These are phyloP conservation scores for Lipomyces yamanashiensis DNA, from an alignment of 805 yeast genomes.

Conservation along the genomic window DNA sequence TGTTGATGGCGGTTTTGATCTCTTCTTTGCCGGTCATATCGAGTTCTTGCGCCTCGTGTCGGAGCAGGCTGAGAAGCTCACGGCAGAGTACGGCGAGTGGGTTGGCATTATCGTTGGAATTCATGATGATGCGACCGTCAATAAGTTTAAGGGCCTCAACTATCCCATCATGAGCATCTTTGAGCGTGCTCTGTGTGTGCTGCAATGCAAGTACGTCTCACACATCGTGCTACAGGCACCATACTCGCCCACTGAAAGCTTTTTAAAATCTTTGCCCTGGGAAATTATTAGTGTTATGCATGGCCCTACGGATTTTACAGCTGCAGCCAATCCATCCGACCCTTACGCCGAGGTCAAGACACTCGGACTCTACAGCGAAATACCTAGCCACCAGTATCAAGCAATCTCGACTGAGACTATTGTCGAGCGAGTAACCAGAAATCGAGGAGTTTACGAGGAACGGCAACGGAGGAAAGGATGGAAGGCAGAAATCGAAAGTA, in stretches of 20 bases:
- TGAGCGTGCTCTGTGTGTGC: constrained; percentile 83
- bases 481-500: constrained; percentile 61
- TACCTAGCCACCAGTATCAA: constrained; percentile 62
- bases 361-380: constrained; percentile 48
- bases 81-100: constrained; percentile 43
- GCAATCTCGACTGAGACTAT: constrained; percentile 72
- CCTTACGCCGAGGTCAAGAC: constrained; percentile 49
- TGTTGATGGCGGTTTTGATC: constrained; percentile 85
- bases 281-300: constrained; percentile 50
- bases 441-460: constrained; percentile 74
- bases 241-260: constrained; percentile 51
- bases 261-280: constrained; percentile 47
- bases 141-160: constrained; percentile 61
- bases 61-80: constrained; percentile 46
- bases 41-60: constrained; percentile 63
- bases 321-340: constrained; percentile 31
- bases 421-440: constrained; percentile 70
- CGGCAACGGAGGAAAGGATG: constrained; percentile 88
- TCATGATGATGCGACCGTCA: constrained; percentile 62
- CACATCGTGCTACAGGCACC: constrained; percentile 78
- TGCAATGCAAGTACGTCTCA: constrained; percentile 65
- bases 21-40: constrained; percentile 93
- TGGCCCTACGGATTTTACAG: constrained; percentile 51
- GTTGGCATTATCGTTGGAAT: constrained; percentile 66
- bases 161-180: constrained; percentile 85